Conservation (phyloP, 2,329 filamentous ascomycete species). For the Mycosphaerelloides madeirae region DNA sequence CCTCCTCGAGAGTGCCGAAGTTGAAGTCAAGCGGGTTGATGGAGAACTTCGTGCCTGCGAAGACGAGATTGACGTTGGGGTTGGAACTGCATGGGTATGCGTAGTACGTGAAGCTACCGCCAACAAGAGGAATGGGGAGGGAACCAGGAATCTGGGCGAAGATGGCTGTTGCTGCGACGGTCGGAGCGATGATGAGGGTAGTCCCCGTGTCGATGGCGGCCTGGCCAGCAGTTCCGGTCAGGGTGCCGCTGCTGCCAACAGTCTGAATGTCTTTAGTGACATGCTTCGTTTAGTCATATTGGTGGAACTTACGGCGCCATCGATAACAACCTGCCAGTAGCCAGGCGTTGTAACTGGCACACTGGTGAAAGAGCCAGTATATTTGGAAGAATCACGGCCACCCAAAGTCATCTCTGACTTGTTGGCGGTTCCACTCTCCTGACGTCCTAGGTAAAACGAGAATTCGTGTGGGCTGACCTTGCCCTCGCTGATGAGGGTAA, state of each 20-base stretch:
- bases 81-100: slow-evolving; percentile 31
- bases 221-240: slow-evolving; percentile 15
- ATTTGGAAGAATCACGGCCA: slow-evolving; percentile 21
- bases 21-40: slow-evolving; percentile 23
- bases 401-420: slow-evolving; percentile 26
- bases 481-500: slow-evolving; percentile 23
- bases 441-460: slow-evolving; percentile 28
- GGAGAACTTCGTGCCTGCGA: slow-evolving; percentile 25
- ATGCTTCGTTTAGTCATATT: too few relatives aligned
- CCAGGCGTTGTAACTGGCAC: slow-evolving; percentile 23
- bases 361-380: slow-evolving; percentile 21
- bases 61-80: slow-evolving; percentile 23
- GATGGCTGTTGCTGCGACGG: slow-evolving; percentile 27
- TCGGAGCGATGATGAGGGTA: slow-evolving; percentile 33
- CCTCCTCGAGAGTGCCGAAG: slow-evolving; percentile 17
- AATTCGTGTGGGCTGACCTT: slow-evolving; percentile 24
- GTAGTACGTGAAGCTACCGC: slow-evolving; percentile 25
- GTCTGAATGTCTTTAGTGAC: neutral
- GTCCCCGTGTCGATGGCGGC: slow-evolving; percentile 28
- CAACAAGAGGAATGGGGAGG: slow-evolving; percentile 23
- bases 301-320: slow-evolving; percentile 6
- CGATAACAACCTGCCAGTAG: slow-evolving; percentile 29
- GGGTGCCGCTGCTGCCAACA: slow-evolving; percentile 9
- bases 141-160: slow-evolving; percentile 33
- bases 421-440: slow-evolving; percentile 14